phyloP scores from a whole-genome alignment of 106 monocot genomes.

The Dioscorea alata region DNA sequence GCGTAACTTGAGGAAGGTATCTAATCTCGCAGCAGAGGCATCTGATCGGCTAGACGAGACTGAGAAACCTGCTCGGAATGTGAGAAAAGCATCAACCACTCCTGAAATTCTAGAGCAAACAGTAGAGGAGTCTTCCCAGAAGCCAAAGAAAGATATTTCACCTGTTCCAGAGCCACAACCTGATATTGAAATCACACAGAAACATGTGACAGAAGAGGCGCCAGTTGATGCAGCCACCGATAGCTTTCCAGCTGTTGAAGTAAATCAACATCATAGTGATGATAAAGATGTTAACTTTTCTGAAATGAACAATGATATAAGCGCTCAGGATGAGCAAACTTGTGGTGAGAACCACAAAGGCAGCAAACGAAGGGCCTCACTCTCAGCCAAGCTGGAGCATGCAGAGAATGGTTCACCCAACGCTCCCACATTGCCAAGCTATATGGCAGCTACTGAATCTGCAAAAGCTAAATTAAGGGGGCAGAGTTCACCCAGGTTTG shows the following conservation, averaged over 20 bases:
- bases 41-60: conserved; percentile 35
- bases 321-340: conserved; percentile 40
- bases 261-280: conserved; percentile 17
- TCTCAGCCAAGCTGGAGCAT: conserved; percentile 55
- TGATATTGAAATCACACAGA: conserved; percentile 18
- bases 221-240: conserved; percentile 11
- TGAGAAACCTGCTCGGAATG: conserved; percentile 25
- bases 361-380: conserved; percentile 69
- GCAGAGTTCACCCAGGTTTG: conserved; percentile 54
- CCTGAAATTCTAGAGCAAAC: conserved; percentile 18
- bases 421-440: conserved; percentile 62
- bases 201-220: neutral
- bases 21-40: conserved; percentile 41
- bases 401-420: conserved; percentile 50
- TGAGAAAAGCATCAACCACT: conserved; percentile 20
- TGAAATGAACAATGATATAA: conserved; percentile 26
- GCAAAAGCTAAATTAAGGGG: conserved; percentile 72
- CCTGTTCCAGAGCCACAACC: conserved; percentile 14
- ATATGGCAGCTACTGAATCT: conserved; percentile 78
- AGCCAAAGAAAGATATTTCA: conserved; percentile 26
- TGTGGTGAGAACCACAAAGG: conserved; percentile 38
- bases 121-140: conserved; percentile 28
- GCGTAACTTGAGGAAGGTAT: conserved; percentile 75
- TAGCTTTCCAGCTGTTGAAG: conserved; percentile 15
- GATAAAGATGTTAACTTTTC: conserved; percentile 28